phyloP scores from a whole-genome alignment of 176 grass and related monocot genomes.

The Oryza officinalis region DNA sequence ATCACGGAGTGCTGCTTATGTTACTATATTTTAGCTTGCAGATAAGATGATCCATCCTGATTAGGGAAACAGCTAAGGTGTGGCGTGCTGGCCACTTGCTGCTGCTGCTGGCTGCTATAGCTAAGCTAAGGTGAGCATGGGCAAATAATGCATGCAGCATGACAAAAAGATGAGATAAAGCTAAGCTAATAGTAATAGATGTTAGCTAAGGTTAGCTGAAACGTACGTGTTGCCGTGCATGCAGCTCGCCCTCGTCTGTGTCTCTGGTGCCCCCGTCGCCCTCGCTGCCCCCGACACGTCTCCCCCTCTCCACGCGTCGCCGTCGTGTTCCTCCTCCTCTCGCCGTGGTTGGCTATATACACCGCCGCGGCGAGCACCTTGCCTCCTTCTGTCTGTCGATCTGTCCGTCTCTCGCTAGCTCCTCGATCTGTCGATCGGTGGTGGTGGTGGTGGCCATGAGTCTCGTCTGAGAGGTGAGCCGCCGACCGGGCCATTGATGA shows the following conservation, averaged over 20 bases:
- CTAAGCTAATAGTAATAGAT: neutral
- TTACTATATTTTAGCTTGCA: neutral
- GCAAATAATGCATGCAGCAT: too few relatives aligned
- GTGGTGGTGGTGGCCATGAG: neutral
- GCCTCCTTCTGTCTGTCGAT: neutral
- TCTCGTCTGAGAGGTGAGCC: slow-evolving; percentile 23
- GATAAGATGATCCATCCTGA: neutral
- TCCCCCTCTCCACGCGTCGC: slow-evolving; percentile 12
- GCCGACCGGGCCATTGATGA: slow-evolving; percentile 10
- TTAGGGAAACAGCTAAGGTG: neutral
- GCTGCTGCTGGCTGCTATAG: too few relatives aligned
- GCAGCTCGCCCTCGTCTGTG: neutral
- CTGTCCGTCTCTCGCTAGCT: neutral
- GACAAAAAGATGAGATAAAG: neutral
- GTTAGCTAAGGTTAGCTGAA: neutral
- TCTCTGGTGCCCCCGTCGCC: slow-evolving; percentile 47
- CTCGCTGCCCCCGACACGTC: slow-evolving; percentile 46
- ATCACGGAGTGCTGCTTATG: too few relatives aligned
- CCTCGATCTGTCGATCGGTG: neutral
- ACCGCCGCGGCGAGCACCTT: slow-evolving; percentile 5
- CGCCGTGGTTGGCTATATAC: slow-evolving; percentile 36
- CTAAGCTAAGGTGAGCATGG: too few relatives aligned
- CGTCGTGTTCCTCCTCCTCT: neutral
- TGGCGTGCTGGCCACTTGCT: neutral
- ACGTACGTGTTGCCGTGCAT: slow-evolving; percentile 36